Base-by-base conservation (phyloP, 345 rosid genomes). In the Citrus reticulata region DNA sequence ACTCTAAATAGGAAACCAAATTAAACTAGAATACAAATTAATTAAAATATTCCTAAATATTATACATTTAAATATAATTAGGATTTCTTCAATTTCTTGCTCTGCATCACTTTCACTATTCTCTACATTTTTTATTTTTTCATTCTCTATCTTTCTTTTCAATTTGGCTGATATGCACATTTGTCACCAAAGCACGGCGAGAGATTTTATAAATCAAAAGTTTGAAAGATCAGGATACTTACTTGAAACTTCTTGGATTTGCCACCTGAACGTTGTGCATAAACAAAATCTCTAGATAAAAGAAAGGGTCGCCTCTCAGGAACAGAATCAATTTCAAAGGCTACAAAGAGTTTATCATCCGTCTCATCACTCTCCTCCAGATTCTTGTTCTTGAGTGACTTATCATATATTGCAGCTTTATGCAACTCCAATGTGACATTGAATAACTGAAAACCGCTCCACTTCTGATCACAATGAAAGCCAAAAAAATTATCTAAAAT, bases 251-350 rank as follows among this genome's bases (percentile, higher is more conserved):
- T 34, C 70, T 20, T 67, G 83, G 80, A 70, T 32, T 78, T 20
- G 10, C 66, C 65, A 19, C 80, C 82, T 2, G 80, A 32, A 17
- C 80, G 83, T 58, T 20, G 63, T 30, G 84, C 88, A 72, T 68
- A 74, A 64, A 83, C 88, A 51, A 83, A 85, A 80, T 85, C 90
- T 77, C 88, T 81, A 2, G 90, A 87, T 11, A 83, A 77, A 62
- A 87, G 77, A 76, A 83, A 84, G 24, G 90, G 90, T 13, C 78
- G 81, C 54, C 1, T 55, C 71, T 40, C 79, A 55, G 69, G 75
- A 66, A 68, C n/a, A 9, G 82, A 63, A 51, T 74, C 84, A 24
- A 85, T 37, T 46, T 84, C 54, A 62, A 87, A 79, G 25, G 55
- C 80, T 40, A 79, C 85, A 71, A 84, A 81, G 35, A 46, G 68